Evolutionary conservation across 345 rosid genomes (phyloP), one percentile per base, ranked within the genome.

Genomic region (Eucalyptus curtisii): DNA sequence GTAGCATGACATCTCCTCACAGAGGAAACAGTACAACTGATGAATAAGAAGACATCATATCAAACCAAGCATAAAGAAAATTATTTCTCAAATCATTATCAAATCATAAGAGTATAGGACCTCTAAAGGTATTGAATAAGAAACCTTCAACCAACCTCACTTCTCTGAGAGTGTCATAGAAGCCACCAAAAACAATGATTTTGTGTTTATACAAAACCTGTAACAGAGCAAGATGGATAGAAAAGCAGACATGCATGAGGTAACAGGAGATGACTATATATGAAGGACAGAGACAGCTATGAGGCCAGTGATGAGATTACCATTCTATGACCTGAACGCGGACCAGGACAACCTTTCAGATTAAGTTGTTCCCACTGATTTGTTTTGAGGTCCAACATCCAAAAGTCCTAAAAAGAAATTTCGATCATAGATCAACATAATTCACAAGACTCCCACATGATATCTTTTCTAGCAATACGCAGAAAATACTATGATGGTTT

Each of bases 291-390:
- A 40, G 37, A 88, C 44, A 59, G 2, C 17, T 61, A 48, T 14
- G 33, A 86, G 87, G 86, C 50, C 76, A 90, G 59, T 85, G 48
- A 49, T 59, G 45, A 55, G 92, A 92, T 85, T 91, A 96, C 99
- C 99, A 97, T 96, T 87, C 99, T 97, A 92, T 97, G 99, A 92
- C 99, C 99, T 55, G 98, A 97, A 49, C 98, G 96, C 66, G 99
- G 96, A 88, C 95, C 95, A 33, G 99, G 98, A 92, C 96, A 94
- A 44, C 99, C 99, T 91, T 96, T 97, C 90, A 93, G 91, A 92
- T 96, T 97, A 86, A 97, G 91, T 86, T 96, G 99, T 86, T 97
- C 99, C 99, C 99, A 96, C 79, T 96, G 98, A 92, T 97, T 97
- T 86, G 98, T 95, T 94, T 96, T 97, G 90, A 96, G 91, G 88